Evolutionary conservation across 1,284 basidiomycete species (phyloP).

Genomic region (Fomitiporia mediterranea): DNA sequence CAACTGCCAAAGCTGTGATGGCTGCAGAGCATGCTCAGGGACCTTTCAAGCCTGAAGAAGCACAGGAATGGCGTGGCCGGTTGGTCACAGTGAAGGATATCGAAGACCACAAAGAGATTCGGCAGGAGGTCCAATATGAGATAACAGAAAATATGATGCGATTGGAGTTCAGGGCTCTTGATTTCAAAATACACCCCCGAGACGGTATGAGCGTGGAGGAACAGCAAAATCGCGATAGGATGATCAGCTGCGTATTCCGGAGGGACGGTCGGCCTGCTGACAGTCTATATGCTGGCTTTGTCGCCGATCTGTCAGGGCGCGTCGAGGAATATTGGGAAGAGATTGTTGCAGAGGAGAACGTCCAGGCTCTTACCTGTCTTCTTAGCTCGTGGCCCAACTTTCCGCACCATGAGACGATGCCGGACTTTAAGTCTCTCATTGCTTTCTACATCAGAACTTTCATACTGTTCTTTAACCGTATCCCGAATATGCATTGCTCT

Average conservation of each 20-base stretch:
- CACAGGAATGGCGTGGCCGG: background rate
- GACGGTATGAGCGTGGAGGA: background rate
- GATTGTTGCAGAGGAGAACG: no score
- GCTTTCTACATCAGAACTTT: background rate
- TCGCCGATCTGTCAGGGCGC: no score
- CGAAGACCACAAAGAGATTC: background rate
- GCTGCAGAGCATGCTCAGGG: background rate
- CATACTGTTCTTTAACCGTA: background rate
- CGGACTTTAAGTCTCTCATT: background rate
- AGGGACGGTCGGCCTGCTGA: background rate
- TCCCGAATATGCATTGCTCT: background rate
- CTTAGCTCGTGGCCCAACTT: background rate
- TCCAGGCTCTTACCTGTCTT: no score
- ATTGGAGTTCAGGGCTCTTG: background rate
- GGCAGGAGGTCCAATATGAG: background rate
- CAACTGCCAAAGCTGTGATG: background rate
- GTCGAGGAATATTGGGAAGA: no score
- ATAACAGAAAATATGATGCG: background rate
- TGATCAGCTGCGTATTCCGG: background rate
- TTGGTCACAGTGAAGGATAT: background rate
- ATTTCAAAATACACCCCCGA: background rate
- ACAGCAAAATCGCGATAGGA: background rate
- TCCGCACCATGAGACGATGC: background rate
- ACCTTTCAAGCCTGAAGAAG: background rate
- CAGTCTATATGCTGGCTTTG: background rate